Base-by-base conservation (phyloP, 805 yeast species). In the Candida pseudoglaebosa region DNA sequence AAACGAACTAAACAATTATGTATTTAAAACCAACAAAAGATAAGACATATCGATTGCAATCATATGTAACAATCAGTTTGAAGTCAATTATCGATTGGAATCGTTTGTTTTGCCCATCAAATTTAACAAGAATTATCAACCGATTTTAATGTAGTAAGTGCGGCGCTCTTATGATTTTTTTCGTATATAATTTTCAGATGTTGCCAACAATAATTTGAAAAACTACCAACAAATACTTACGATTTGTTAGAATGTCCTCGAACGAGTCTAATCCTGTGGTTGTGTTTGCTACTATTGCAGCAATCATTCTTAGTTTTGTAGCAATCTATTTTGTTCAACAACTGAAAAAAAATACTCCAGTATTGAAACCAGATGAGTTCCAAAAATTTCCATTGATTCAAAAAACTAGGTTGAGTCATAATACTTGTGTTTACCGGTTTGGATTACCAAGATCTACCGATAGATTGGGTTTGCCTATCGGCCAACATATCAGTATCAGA, bases 401-500 rank as follows among this genome's bases (percentile, higher is more conserved):
- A 57, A 89, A 86, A 66, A 80, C 83, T 18, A 73, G 80, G 29
- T 70, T 91, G 17, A 73, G 84, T 29, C 91, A 85, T 60, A 88
- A 90, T 63, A 76, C 95, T 19, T 85, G 90, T 32, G 64, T 88
- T 42, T 86, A 87, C 67, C 77, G 90, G 56, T 88, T 91, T 56
- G 86, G 82, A 9, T 75, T 91, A 50, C 96, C 96, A 38, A 72
- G 75, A 46, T 72, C 81, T 26, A 72, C 77, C 37, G 89, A 85
- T 57, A 70, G 79, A 33, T 74, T 91, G 45, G 96, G 96, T 7
- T 73, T 91, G 47, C 96, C 96, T 40, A 82, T 87, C 54, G 98
- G 98, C 38, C 97, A 91, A 67, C 97, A 91, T 60, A 82, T 91
- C 56, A 77, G 88, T 32, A 79, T 90, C 51, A 77, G 78, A 15